Evolutionary conservation across 345 rosid genomes (phyloP).

Genomic region (Diplotaxis tenuifolia): DNA sequence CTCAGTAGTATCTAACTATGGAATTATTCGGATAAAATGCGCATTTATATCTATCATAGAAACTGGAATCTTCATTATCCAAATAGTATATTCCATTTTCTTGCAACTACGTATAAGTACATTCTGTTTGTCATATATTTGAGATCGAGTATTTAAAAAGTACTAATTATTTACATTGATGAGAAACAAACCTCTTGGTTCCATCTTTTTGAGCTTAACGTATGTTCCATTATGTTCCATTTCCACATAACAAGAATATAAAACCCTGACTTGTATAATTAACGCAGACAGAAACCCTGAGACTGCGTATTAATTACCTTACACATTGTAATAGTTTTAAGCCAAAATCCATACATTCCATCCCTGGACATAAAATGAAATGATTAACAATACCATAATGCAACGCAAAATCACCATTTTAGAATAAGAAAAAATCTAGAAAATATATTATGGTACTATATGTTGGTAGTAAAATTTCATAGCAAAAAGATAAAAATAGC

Average conservation of each 20-base stretch:
- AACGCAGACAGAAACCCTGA: neutral
- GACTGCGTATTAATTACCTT: neutral
- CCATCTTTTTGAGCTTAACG: neutral
- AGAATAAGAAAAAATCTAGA: neutral
- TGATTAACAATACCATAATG: neutral
- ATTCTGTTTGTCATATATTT: constrained; percentile 31
- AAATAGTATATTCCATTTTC: constrained; percentile 35
- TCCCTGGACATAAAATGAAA: neutral
- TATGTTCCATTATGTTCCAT: constrained; percentile 7
- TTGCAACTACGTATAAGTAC: constrained; percentile 32
- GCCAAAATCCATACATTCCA: neutral
- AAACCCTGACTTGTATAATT: neutral
- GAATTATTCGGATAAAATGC: neutral
- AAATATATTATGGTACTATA: neutral
- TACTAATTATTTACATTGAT: constrained; percentile 20
- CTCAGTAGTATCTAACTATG: neutral
- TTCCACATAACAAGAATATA: constrained; percentile 3
- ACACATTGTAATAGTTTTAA: neutral
- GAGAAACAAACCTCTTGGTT: constrained; percentile 29
- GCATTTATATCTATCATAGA: constrained; percentile 12
- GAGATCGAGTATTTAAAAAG: neutral
- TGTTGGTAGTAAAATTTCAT: neutral
- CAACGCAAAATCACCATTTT: neutral
- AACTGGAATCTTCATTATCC: constrained; percentile 29
- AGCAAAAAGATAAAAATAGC: neutral